Percentiles rank a stretch among this genome's conserved stretches.
These are phyloP conservation scores for Prunus yedoensis DNA, from an alignment of 331 rosid species.

Conservation along the genomic window DNA sequence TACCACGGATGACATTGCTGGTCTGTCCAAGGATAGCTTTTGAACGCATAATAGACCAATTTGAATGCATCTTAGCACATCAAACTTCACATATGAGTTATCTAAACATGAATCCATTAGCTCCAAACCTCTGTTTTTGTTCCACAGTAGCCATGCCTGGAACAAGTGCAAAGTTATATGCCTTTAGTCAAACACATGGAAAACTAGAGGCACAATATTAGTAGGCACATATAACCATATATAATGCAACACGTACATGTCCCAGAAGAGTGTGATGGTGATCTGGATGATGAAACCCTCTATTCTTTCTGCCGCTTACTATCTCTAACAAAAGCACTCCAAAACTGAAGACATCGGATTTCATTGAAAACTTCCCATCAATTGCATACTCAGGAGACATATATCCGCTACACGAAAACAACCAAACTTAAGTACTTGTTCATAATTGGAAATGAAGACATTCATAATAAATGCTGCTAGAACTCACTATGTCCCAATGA, in stretches of 20 bases:
- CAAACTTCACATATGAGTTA: slow-evolving; percentile 9
- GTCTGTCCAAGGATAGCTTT: slow-evolving; percentile 13
- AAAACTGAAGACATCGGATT: slow-evolving; percentile 43
- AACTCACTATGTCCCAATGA: slow-evolving; percentile 51
- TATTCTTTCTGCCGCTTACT: slow-evolving; percentile 40
- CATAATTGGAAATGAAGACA: background rate
- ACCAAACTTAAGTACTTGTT: background rate
- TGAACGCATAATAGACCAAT: slow-evolving; percentile 30
- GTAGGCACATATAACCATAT: background rate
- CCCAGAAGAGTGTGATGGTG: slow-evolving; percentile 44
- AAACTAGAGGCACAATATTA: background rate
- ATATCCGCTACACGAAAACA: slow-evolving; percentile 23
- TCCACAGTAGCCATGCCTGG: slow-evolving; percentile 31
- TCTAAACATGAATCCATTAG: slow-evolving; percentile 13
- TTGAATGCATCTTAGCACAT: slow-evolving; percentile 23
- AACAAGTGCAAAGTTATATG: background rate
- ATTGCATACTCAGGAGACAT: slow-evolving; percentile 40
- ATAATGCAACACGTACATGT: slow-evolving; percentile 30
- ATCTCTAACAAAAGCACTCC: slow-evolving; percentile 38
- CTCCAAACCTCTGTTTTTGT: slow-evolving; percentile 10
- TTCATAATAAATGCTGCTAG: background rate
- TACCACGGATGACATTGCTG: slow-evolving; percentile 25
- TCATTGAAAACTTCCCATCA: slow-evolving; percentile 29
- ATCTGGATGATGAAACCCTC: slow-evolving; percentile 35
- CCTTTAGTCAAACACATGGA: background rate